phyloP scores from a whole-genome alignment of 371 early-diverging fungal genomes.

The Rhizopus stolonifer region DNA sequence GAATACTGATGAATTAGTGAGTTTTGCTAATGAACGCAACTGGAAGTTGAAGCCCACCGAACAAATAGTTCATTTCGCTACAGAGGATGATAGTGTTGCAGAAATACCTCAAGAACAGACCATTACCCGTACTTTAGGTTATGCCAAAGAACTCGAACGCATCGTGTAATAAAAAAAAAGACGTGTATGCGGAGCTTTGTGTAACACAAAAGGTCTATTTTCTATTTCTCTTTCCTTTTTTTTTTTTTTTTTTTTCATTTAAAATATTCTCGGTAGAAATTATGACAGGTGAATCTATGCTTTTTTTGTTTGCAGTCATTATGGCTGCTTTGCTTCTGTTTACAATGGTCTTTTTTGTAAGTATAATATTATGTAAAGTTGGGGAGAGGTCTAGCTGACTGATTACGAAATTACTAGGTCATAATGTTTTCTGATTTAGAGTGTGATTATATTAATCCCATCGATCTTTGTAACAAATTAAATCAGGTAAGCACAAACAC shows the following conservation, averaged over 20 bases:
- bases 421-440: slow-evolving; percentile 93
- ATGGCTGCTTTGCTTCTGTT: slow-evolving; percentile 90
- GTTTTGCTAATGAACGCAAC: slow-evolving; percentile 75
- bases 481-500: slow-evolving; percentile 77
- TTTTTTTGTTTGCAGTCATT: slow-evolving; percentile 89
- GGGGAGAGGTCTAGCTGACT: neutral
- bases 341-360: slow-evolving; percentile 92
- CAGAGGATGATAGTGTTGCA: slow-evolving; percentile 56
- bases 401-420: slow-evolving; percentile 55
- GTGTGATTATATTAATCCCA: slow-evolving; percentile 98
- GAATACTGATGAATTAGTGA: slow-evolving; percentile 70
- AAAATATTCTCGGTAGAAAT: slow-evolving; percentile 4
- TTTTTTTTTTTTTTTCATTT: slow-evolving; percentile 11
- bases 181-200: neutral
- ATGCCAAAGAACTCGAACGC: slow-evolving; percentile 94
- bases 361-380: slow-evolving; percentile 15
- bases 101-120: slow-evolving; percentile 83
- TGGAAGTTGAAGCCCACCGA: slow-evolving; percentile 85
- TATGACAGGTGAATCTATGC: slow-evolving; percentile 75
- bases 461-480: slow-evolving; percentile 93
- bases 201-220: neutral
- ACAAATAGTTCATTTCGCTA: slow-evolving; percentile 79
- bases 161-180: slow-evolving; percentile 65
- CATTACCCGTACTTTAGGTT: slow-evolving; percentile 80
- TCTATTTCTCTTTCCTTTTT: slow-evolving; percentile 3